Evolutionary conservation across 2,329 filamentous ascomycete species (phyloP).

Genomic region (Ceratocystis papillata): DNA sequence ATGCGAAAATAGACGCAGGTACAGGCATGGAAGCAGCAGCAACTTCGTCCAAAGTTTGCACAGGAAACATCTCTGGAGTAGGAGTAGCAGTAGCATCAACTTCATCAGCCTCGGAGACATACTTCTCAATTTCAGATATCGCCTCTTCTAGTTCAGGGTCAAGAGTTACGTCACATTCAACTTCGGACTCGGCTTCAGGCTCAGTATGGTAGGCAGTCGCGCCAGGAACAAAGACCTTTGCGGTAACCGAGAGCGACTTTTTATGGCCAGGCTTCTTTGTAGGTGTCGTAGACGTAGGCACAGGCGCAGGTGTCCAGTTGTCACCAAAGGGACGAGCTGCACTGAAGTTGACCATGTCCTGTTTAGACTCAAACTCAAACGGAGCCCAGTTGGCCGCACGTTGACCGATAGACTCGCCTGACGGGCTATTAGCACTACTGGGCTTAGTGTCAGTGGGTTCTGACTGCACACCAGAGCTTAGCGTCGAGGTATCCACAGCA

Average conservation of each 20-base stretch:
- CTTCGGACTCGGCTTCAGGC: slow-evolving; percentile 25
- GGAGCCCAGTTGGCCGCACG: slow-evolving; percentile 45
- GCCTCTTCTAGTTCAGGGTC: slow-evolving; percentile 19
- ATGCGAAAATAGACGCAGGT: slow-evolving; percentile 10
- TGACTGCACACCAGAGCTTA: slow-evolving; percentile 42
- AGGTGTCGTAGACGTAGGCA: neutral
- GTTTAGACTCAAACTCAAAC: slow-evolving; percentile 47
- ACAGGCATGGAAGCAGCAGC: slow-evolving; percentile 21
- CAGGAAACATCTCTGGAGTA: slow-evolving; percentile 25
- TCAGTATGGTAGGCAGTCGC: slow-evolving; percentile 29
- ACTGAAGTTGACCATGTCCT: slow-evolving; percentile 42
- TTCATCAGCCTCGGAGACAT: neutral
- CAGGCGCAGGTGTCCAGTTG: slow-evolving; percentile 37
- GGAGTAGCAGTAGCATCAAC: slow-evolving; percentile 24
- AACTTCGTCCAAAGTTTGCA: neutral
- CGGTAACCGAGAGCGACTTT: slow-evolving; percentile 57
- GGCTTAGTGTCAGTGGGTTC: slow-evolving; percentile 46
- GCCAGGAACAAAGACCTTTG: slow-evolving; percentile 54
- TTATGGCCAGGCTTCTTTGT: slow-evolving; percentile 29
- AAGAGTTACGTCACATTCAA: slow-evolving; percentile 26
- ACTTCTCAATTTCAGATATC: neutral
- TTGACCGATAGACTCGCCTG: slow-evolving; percentile 43
- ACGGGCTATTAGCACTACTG: slow-evolving; percentile 42
- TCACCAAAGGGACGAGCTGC: slow-evolving; percentile 42
- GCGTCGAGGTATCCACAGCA: slow-evolving; percentile 39